A percentile compares a stretch with the other conserved stretches of the same genome.
Conservation (phyloP, 192 early-diverging fungal genomes). For the Coemansia sp. region DNA sequence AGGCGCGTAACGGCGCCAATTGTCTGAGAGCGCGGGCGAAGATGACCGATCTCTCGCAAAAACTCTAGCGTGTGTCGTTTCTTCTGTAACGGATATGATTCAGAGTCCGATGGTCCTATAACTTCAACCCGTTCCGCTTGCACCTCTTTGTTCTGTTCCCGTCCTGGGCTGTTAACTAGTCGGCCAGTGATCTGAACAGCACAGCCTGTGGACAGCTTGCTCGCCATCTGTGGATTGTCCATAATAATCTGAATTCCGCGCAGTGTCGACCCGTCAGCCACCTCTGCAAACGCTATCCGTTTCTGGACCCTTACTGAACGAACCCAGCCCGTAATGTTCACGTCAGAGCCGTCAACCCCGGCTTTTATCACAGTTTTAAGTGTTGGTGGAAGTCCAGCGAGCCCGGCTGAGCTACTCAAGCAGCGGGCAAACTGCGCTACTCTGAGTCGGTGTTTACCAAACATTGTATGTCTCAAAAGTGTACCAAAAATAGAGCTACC, state of each 20-base stretch:
- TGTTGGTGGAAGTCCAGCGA: constrained; percentile 26
- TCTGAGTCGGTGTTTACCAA: not conserved
- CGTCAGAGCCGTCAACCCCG: constrained; percentile 15
- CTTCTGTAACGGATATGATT: constrained; percentile 86
- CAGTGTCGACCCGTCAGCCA: constrained; percentile 74
- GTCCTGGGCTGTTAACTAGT: constrained; percentile 65
- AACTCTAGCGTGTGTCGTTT: constrained; percentile 75
- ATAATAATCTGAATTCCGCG: constrained; percentile 70
- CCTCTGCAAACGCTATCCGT: constrained; percentile 70
- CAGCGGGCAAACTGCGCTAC: not conserved
- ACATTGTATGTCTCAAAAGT: constrained; percentile 3
- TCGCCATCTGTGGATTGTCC: constrained; percentile 36
- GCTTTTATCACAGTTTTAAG: constrained; percentile 23
- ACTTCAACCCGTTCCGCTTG: constrained; percentile 49
- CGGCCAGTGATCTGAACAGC: constrained; percentile 70
- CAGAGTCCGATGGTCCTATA: constrained; percentile 46
- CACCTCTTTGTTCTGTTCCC: constrained; percentile 72
- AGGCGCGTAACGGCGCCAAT: constrained; percentile 73
- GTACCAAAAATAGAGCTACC: not conserved
- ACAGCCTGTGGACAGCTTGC: constrained; percentile 65
- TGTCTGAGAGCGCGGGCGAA: constrained; percentile 74
- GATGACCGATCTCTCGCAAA: constrained; percentile 72
- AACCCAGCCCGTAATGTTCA: constrained; percentile 69
- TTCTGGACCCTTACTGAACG: constrained; percentile 79
- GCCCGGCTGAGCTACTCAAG: not conserved